Percentiles rank a stretch among this genome's conserved stretches.
Conservation (phyloP, 1,139 yeast species). For the Magnusiomyces suaveolens region DNA sequence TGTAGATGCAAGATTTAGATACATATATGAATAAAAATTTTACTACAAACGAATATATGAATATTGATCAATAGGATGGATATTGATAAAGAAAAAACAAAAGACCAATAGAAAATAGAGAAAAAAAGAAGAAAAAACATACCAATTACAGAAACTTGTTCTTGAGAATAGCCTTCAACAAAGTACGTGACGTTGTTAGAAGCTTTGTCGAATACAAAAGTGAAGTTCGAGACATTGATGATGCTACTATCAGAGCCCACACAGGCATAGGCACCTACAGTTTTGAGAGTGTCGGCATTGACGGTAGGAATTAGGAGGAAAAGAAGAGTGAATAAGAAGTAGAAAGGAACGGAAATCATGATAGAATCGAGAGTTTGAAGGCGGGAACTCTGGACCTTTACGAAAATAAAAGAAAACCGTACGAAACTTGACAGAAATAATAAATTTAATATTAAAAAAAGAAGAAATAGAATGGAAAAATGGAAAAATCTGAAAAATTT, state of each 20-base stretch:
- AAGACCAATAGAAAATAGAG: not conserved
- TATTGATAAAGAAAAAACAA: not conserved
- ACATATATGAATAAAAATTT: not conserved
- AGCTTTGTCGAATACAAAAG: conserved; percentile 15
- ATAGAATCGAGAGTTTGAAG: not conserved
- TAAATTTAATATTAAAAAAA: not conserved
- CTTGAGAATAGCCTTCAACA: conserved; percentile 19
- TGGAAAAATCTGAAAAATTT: not conserved
- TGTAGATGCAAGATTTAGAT: not conserved
- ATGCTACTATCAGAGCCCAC: conserved; percentile 7
- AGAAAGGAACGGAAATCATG: not conserved
- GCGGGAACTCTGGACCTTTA: too few relatives aligned
- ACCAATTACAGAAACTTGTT: conserved; percentile 18
- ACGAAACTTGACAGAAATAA: not conserved
- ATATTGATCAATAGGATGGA: not conserved
- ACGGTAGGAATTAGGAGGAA: not conserved
- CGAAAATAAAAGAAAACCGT: too few relatives aligned
- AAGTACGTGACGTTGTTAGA: conserved; percentile 20
- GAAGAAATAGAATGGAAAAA: not conserved
- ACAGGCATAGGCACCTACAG: conserved; percentile 20
- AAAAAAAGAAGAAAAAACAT: conserved; percentile 6
- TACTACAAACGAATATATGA: not conserved
- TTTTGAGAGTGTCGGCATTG: conserved; percentile 11
- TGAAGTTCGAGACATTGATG: conserved; percentile 18
- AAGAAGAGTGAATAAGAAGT: not conserved